Conservation (phyloP, 2,329 filamentous ascomycete genomes). For the Talaromyces sp. region DNA sequence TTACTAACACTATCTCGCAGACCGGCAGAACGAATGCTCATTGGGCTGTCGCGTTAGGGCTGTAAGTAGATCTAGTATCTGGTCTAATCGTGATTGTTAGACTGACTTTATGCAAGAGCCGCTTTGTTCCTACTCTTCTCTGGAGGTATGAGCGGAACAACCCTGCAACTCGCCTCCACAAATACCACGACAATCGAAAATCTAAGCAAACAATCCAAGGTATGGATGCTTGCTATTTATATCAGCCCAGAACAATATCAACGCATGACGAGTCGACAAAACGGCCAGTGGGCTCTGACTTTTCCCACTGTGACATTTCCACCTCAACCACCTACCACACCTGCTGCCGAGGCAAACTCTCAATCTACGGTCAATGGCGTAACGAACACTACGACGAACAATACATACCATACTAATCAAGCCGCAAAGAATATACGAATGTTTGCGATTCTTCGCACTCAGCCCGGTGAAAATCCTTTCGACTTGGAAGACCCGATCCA, state of each 20-base stretch:
- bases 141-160: conserved; percentile 69
- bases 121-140: conserved; percentile 78
- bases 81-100: conserved; percentile 21
- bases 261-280: conserved; percentile 28
- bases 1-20: conserved; percentile 31
- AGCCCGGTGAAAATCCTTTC: conserved; percentile 79
- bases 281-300: conserved; percentile 32
- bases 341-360: background rate
- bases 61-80: conserved; percentile 43
- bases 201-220: conserved; percentile 57
- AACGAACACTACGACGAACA: conserved; percentile 15
- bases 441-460: conserved; percentile 74
- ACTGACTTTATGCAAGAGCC: conserved; percentile 35
- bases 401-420: conserved; percentile 34
- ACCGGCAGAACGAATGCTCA: conserved; percentile 51
- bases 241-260: conserved; percentile 34
- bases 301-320: conserved; percentile 44
- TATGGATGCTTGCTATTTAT: conserved; percentile 70
- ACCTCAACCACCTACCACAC: conserved; percentile 20
- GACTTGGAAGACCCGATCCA: conserved; percentile 61
- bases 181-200: conserved; percentile 86
- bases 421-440: conserved; percentile 53
- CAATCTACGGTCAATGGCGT: background rate
- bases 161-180: conserved; percentile 62
- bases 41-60: conserved; percentile 62